Conservation (phyloP, 83 land plant genomes). For the Picea abies region DNA sequence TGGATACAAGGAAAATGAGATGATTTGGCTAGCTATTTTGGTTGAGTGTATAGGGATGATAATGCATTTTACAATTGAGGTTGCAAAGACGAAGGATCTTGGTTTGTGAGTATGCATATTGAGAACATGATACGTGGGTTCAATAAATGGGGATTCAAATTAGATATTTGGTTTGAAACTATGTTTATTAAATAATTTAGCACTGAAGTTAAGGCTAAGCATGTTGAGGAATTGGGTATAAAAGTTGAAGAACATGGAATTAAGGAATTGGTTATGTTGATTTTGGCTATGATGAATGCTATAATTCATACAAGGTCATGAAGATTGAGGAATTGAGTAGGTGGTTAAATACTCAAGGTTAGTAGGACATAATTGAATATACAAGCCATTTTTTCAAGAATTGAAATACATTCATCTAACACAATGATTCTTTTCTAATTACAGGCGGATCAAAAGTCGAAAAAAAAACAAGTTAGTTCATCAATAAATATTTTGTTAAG, state of each 20-base stretch:
- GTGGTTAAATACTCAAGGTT: background rate
- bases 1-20: background rate
- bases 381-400: background rate
- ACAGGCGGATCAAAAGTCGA: constrained; percentile 73
- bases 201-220: background rate
- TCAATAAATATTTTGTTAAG: constrained; percentile 66
- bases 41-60: background rate
- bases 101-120: background rate
- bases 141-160: background rate
- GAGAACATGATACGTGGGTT: no score
- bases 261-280: background rate
- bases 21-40: background rate
- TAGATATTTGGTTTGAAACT: background rate
- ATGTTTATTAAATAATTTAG: background rate
- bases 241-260: background rate
- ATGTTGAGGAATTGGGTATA: background rate
- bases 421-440: background rate
- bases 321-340: background rate
- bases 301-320: no score
- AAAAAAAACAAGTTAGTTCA: constrained; percentile 67
- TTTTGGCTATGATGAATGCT: background rate
- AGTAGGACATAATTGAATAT: background rate
- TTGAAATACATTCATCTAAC: background rate
- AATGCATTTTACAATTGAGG: background rate
- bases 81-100: background rate